A percentile compares a stretch with the other conserved stretches of the same genome.
These are phyloP conservation scores for Diaporthe ampelina DNA, from an alignment of 2,329 filamentous ascomycete genomes.

Conservation along the genomic window DNA sequence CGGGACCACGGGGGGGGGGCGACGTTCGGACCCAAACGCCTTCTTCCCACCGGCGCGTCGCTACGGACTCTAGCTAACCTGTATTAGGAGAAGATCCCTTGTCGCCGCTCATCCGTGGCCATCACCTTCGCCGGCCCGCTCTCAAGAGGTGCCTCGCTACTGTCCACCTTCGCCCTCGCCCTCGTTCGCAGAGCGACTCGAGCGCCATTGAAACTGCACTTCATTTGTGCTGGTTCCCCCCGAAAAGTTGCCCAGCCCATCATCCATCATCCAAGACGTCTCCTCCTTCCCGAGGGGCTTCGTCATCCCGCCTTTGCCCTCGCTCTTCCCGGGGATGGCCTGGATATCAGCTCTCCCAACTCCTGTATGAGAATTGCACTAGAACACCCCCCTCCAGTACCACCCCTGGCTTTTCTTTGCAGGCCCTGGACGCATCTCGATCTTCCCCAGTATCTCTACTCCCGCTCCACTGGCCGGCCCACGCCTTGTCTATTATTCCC, in stretches of 20 bases:
- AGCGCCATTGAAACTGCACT: slow-evolving; percentile 1
- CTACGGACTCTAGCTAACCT: slow-evolving; percentile 25
- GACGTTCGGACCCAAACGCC: slow-evolving; percentile 26
- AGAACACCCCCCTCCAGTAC: not conserved
- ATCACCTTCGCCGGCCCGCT: not conserved
- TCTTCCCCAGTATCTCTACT: slow-evolving; percentile 34
- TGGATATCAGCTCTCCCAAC: slow-evolving; percentile 31
- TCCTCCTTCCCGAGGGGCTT: not conserved
- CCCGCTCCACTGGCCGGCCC: slow-evolving; percentile 21
- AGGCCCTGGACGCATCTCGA: slow-evolving; percentile 33
- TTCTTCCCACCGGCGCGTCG: slow-evolving; percentile 12
- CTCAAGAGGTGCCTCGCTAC: not conserved
- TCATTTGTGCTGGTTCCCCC: not conserved
- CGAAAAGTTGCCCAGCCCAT: not conserved
- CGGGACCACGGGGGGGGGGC: not conserved
- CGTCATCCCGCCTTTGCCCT: not conserved
- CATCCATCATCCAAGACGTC: not conserved
- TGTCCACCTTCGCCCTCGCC: not conserved
- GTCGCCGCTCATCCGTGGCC: slow-evolving; percentile 10
- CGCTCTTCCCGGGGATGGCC: slow-evolving; percentile 4
- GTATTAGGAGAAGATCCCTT: slow-evolving; percentile 22
- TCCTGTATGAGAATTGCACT: slow-evolving; percentile 37
- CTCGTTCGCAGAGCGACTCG: not conserved
- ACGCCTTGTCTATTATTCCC: slow-evolving; percentile 20
- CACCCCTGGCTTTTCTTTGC: slow-evolving; percentile 3